A percentile compares a stretch with the other conserved stretches of the same genome.
phyloP scores from a whole-genome alignment of 202 grass and related monocot genomes.

The Schoenoplectus triqueter region DNA sequence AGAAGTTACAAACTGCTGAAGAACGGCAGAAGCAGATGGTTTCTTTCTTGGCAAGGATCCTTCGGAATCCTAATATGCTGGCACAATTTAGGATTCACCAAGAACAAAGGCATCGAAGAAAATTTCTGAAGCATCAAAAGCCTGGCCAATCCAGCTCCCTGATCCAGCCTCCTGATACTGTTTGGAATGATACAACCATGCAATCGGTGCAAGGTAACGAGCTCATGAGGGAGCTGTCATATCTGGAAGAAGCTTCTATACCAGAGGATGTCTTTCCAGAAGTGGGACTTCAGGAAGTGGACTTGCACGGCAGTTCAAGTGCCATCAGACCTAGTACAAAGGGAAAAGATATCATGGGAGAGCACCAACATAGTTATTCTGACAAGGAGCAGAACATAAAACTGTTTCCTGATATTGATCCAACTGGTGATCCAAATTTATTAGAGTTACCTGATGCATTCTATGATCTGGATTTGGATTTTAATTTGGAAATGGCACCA shows the following conservation, averaged over 20 bases:
- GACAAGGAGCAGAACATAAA: slow-evolving; percentile 7
- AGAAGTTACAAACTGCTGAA: slow-evolving; percentile 67
- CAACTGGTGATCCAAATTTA: slow-evolving; percentile 14
- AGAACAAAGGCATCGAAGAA: slow-evolving; percentile 60
- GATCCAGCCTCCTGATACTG: slow-evolving; percentile 28
- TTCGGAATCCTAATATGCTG: slow-evolving; percentile 65
- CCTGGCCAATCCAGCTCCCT: slow-evolving; percentile 46
- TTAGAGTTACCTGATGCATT: slow-evolving; percentile 33
- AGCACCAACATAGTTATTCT: background rate
- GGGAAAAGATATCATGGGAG: slow-evolving; percentile 30
- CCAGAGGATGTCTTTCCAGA: slow-evolving; percentile 28
- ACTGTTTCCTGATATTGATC: slow-evolving; percentile 15
- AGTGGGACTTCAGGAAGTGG: background rate
- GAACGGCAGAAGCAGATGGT: slow-evolving; percentile 85
- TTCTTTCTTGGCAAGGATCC: slow-evolving; percentile 80
- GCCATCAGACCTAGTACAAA: background rate
- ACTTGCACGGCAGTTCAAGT: slow-evolving; percentile 22
- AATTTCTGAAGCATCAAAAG: slow-evolving; percentile 65
- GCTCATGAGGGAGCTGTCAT: background rate
- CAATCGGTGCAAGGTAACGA: slow-evolving; percentile 30
- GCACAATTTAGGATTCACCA: slow-evolving; percentile 57
- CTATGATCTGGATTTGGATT: slow-evolving; percentile 37
- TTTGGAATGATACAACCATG: slow-evolving; percentile 29
- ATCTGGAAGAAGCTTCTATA: slow-evolving; percentile 27
- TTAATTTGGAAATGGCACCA: slow-evolving; percentile 20